Evolutionary conservation across 2,329 filamentous ascomycete genomes (phyloP).

Genomic region (Rachicladosporium sp.): DNA sequence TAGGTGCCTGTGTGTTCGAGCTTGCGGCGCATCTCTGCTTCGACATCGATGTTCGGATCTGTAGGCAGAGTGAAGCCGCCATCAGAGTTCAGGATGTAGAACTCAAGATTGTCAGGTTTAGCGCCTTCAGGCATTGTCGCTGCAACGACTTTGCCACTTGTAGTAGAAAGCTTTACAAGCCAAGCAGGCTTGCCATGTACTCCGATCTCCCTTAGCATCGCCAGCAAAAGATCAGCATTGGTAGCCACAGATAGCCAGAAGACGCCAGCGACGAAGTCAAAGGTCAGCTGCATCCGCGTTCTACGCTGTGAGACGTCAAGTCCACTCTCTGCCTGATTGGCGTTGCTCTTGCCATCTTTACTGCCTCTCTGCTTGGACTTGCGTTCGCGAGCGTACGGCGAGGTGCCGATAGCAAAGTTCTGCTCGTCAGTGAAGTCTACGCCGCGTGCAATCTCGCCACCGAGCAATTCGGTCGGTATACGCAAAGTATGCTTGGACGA

Average conservation of each 20-base stretch:
- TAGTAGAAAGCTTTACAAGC: constrained; percentile 34
- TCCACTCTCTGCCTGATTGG: constrained; percentile 40
- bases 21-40: constrained; percentile 60
- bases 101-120: constrained; percentile 25
- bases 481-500: constrained; percentile 15
- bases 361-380: constrained; percentile 28
- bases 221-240: constrained; percentile 42
- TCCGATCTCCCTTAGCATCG: constrained; percentile 45
- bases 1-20: constrained; percentile 33
- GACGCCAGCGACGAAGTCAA: constrained; percentile 67
- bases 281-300: constrained; percentile 63
- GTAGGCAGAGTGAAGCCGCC: constrained; percentile 45
- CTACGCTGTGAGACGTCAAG: constrained; percentile 70
- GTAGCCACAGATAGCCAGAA: constrained; percentile 51
- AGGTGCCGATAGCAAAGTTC: constrained; percentile 23
- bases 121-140: constrained; percentile 22
- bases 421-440: constrained; percentile 21
- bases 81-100: constrained; percentile 40
- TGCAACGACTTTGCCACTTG: constrained; percentile 23
- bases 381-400: constrained; percentile 56
- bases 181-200: constrained; percentile 52
- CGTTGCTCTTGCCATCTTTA: constrained; percentile 12
- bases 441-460: constrained; percentile 27
- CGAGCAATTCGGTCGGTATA: constrained; percentile 32
- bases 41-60: constrained; percentile 62